Conservation (phyloP, 768 basidiomycete genomes). For the Hebeloma cylindrosporum region DNA sequence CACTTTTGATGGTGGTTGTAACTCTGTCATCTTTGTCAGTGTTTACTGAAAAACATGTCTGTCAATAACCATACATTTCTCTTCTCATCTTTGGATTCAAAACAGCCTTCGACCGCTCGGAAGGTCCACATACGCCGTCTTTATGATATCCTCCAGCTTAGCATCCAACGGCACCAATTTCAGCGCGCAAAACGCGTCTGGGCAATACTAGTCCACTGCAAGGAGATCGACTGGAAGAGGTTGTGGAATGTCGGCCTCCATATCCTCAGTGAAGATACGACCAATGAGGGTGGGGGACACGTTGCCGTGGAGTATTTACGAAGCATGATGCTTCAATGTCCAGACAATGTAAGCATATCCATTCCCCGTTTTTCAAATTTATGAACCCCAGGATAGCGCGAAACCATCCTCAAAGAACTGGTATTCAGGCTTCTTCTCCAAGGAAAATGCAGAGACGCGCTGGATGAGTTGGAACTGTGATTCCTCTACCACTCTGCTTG, state of each 20-base stretch:
- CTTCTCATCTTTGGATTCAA: slow-evolving; percentile 58
- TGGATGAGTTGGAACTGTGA: slow-evolving; percentile 86
- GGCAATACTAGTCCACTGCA: slow-evolving; percentile 73
- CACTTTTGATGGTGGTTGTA: slow-evolving; percentile 4
- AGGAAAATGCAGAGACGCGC: slow-evolving; percentile 62
- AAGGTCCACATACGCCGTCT: slow-evolving; percentile 74
- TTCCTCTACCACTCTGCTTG: slow-evolving; percentile 20
- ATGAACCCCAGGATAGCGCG: slow-evolving; percentile 50
- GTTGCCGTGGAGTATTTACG: slow-evolving; percentile 60
- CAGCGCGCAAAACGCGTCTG: slow-evolving; percentile 67
- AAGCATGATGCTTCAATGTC: slow-evolving; percentile 67
- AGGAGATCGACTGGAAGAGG: slow-evolving; percentile 71
- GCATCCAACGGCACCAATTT: slow-evolving; percentile 65
- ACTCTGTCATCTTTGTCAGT: slow-evolving; percentile 28
- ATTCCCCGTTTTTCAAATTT: no score
- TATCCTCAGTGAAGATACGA: slow-evolving; percentile 42
- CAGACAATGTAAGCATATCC: slow-evolving; percentile 61
- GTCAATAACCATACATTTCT: slow-evolving; percentile 48
- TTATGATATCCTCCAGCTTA: slow-evolving; percentile 72
- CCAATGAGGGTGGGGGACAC: slow-evolving; percentile 28
- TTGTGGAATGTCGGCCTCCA: slow-evolving; percentile 71
- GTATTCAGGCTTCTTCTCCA: slow-evolving; percentile 62
- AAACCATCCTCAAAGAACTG: slow-evolving; percentile 73
- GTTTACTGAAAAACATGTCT: slow-evolving; percentile 32
- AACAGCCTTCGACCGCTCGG: slow-evolving; percentile 51